Evolutionary conservation across 305 asterid genomes (phyloP), one percentile per base, ranked within the genome.

Genomic region (Fraxinus sp.): DNA sequence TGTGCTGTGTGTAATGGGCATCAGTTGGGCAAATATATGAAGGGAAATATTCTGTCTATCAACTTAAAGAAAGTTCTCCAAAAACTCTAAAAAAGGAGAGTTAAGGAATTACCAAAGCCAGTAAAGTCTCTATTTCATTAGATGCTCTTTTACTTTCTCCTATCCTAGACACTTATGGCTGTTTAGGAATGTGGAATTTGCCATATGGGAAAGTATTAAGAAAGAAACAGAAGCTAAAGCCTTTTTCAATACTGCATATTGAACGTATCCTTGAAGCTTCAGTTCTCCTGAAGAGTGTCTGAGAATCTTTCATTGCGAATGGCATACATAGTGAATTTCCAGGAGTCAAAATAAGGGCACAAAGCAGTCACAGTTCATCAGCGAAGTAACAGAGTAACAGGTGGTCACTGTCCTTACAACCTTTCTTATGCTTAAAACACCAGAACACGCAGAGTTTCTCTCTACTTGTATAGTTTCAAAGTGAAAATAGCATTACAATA

Each of bases 401-500:
- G 62, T 35, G 36, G 4, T 41, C 24, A 9, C 64, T 18, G 36
- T 32, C 77, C 41, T 33, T n/a, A 24, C 78, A 64, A 77, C 30
- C 36, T 30, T 32, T 7, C 52, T 5, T 59, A 59, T 6, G 13
- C 70, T n/a, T 55, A 64, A 7, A 64, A 10, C 33, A 1, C 33
- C 33, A 64, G 6, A 20, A 24, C 72, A 9, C 5, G 6, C 33
- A 20, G 14, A 24, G 6, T 64, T 64, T 64, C 32, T 64, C 26
- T 64, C 33, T 18, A 64, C 32, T 7, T 64, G 28, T 22, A 22
- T 3, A 64, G 33, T 64, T 62, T 62, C 32, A 28, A 62, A 44
- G 14, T 57, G 55, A 79, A 79, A 37, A 22, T 75, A 74, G 20
- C 28, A 79, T 79, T 35, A 62, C 46, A 68, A 68, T 10, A 28